Conservation (phyloP, 2,329 filamentous ascomycete species). For the Eurotiales sp. region DNA sequence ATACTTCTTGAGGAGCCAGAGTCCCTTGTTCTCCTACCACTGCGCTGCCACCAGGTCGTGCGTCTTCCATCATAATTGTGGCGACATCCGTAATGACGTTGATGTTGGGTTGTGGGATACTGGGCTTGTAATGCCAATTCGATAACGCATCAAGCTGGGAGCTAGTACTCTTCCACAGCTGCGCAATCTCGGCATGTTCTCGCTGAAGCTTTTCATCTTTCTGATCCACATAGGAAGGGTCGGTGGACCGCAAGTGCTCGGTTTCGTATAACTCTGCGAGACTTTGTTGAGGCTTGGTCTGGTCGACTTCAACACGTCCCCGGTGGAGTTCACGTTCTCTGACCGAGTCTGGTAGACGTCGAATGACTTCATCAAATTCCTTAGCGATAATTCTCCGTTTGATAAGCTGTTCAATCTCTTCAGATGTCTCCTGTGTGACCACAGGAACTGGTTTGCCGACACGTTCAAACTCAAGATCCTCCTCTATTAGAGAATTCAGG, state of each 20-base stretch:
- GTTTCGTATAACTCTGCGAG: conserved; percentile 93
- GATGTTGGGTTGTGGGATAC: conserved; percentile 73
- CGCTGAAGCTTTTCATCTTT: conserved; percentile 77
- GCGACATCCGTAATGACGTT: conserved; percentile 87
- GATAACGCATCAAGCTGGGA: conserved; percentile 81
- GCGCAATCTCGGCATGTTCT: conserved; percentile 78
- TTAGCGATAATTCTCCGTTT: conserved; percentile 85
- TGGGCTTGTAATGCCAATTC: conserved; percentile 94
- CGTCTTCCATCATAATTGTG: conserved; percentile 93
- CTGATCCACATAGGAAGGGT: conserved; percentile 76
- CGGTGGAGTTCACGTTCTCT: conserved; percentile 62
- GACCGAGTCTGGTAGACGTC: conserved; percentile 72
- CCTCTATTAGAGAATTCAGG: conserved; percentile 84
- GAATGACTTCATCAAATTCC: conserved; percentile 88
- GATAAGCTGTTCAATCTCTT: conserved; percentile 88
- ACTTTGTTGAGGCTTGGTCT: conserved; percentile 80
- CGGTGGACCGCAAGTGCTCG: conserved; percentile 73
- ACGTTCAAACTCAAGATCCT: conserved; percentile 94
- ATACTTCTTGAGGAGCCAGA: conserved; percentile 92
- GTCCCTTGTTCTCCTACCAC: conserved; percentile 57
- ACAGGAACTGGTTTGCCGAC: conserved; percentile 92
- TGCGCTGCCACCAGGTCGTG: conserved; percentile 76
- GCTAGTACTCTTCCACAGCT: conserved; percentile 76
- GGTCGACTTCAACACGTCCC: conserved; percentile 75
- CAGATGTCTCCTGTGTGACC: conserved; percentile 84